These are phyloP conservation scores for Claviceps humidiphila DNA, from an alignment of 2,329 filamentous ascomycete species.

Conservation along the genomic window DNA sequence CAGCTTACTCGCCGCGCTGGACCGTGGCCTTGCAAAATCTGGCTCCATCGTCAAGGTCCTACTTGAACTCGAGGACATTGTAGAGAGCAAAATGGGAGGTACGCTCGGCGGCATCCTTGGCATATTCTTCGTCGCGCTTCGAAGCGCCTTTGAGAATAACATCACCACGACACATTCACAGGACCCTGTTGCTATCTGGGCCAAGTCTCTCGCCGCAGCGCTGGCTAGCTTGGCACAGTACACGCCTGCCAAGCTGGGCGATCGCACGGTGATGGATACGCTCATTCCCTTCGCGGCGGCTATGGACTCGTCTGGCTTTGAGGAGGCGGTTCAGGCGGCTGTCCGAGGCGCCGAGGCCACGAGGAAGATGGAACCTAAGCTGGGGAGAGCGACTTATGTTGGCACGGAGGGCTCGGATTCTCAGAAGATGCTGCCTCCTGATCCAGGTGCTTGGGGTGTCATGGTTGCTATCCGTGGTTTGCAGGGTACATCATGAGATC, in stretches of 20 bases:
- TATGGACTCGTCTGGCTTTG: conserved; percentile 35
- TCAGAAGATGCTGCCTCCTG: conserved; percentile 42
- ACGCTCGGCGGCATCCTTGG: conserved; percentile 39
- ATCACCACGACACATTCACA: conserved; percentile 16
- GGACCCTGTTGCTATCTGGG: conserved; percentile 29
- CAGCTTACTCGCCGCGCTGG: conserved; percentile 33
- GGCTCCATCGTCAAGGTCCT: conserved; percentile 36
- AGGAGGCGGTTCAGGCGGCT: conserved; percentile 44
- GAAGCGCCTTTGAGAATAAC: conserved; percentile 27
- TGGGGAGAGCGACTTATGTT: conserved; percentile 58
- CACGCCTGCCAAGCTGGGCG: conserved; percentile 41
- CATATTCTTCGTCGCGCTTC: conserved; percentile 38
- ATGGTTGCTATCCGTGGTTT: conserved; percentile 39
- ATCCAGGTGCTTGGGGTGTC: conserved; percentile 59
- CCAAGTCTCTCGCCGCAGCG: conserved; percentile 26
- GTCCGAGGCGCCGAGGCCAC: conserved; percentile 48
- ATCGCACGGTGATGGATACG: conserved; percentile 45
- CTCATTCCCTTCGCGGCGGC: conserved; percentile 39
- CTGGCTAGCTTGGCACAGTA: conserved; percentile 35
- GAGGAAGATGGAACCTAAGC: conserved; percentile 48
- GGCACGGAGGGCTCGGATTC: conserved; percentile 39
- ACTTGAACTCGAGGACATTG: conserved; percentile 36
- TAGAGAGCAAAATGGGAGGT: conserved; percentile 42
- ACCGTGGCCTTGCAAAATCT: conserved; percentile 22
- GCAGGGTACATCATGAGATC: not conserved